Evolutionary conservation across 2,329 filamentous ascomycete genomes (phyloP).

Genomic region (Talaromyces sp.): DNA sequence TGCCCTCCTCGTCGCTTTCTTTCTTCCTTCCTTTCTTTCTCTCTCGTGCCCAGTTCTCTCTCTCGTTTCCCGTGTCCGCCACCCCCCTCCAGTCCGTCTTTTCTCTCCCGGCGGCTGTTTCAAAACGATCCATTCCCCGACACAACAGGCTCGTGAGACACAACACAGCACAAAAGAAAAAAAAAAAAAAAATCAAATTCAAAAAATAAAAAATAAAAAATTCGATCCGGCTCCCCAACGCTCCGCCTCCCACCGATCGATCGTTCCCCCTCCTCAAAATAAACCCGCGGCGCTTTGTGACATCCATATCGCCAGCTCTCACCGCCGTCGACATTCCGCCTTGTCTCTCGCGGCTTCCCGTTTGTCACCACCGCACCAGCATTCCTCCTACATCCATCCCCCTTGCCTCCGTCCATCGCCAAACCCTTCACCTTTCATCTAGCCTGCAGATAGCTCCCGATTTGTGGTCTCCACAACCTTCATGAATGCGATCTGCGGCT

Average conservation of each 20-base stretch:
- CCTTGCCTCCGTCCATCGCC: slow-evolving; percentile 31
- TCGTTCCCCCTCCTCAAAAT: neutral
- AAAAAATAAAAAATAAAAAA: too few relatives aligned
- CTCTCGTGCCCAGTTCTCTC: neutral
- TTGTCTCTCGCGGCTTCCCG: slow-evolving; percentile 21
- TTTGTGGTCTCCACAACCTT: slow-evolving; percentile 22
- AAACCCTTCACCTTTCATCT: slow-evolving; percentile 25
- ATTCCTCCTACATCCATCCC: slow-evolving; percentile 27
- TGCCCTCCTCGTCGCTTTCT: slow-evolving; percentile 6
- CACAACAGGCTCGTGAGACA: slow-evolving; percentile 13
- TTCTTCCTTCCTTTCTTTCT: slow-evolving; percentile 13
- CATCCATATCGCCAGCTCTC: slow-evolving; percentile 16
- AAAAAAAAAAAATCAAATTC: neutral
- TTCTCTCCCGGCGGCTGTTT: slow-evolving; percentile 13
- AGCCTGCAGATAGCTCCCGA: slow-evolving; percentile 16
- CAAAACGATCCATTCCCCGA: slow-evolving; percentile 29
- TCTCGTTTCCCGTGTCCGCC: slow-evolving; percentile 12
- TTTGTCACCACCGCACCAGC: slow-evolving; percentile 25
- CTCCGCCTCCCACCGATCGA: neutral
- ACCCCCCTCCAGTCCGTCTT: slow-evolving; percentile 13
- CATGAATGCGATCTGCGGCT: slow-evolving; percentile 33
- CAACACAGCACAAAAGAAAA: neutral
- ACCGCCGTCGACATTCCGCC: slow-evolving; percentile 8
- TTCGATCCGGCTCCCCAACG: neutral
- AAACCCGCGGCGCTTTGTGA: neutral